Evolutionary conservation across 225 moss, liverwort and hornwort genomes (phyloP).

Genomic region (Anthoceros angustus): DNA sequence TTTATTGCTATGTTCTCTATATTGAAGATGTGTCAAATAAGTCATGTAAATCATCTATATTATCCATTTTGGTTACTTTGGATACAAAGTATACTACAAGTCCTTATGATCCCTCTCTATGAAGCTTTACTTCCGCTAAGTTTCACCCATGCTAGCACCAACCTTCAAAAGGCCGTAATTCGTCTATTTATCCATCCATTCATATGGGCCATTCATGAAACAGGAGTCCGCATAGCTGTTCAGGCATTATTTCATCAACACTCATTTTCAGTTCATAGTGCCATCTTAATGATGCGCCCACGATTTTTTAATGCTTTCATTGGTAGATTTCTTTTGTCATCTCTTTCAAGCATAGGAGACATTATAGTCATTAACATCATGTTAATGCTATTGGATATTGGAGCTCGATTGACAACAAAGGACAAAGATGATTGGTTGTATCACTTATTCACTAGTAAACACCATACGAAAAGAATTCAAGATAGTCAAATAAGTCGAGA

Average conservation of each 20-base stretch:
- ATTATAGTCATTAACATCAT: neutral
- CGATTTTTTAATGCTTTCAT: slow-evolving; percentile 1
- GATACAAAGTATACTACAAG: neutral
- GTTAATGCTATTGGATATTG: neutral
- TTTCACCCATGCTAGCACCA: neutral
- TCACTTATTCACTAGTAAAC: neutral
- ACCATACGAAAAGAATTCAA: neutral
- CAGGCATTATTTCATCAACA: neutral
- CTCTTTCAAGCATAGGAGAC: neutral
- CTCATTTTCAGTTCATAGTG: neutral
- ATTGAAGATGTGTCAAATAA: neutral
- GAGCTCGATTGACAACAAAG: neutral
- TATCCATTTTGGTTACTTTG: slow-evolving; percentile 1
- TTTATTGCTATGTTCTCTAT: neutral
- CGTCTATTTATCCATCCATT: neutral
- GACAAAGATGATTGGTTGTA: neutral
- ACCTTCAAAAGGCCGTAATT: neutral
- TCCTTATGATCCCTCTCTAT: neutral
- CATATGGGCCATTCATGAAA: neutral
- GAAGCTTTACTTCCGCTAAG: neutral
- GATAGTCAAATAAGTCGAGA: neutral
- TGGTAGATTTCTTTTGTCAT: neutral
- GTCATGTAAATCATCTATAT: neutral
- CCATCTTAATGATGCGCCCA: neutral
- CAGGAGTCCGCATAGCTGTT: slow-evolving; percentile 1